phyloP scores from a whole-genome alignment of 345 rosid genomes.

The Lumnitzera littorea region DNA sequence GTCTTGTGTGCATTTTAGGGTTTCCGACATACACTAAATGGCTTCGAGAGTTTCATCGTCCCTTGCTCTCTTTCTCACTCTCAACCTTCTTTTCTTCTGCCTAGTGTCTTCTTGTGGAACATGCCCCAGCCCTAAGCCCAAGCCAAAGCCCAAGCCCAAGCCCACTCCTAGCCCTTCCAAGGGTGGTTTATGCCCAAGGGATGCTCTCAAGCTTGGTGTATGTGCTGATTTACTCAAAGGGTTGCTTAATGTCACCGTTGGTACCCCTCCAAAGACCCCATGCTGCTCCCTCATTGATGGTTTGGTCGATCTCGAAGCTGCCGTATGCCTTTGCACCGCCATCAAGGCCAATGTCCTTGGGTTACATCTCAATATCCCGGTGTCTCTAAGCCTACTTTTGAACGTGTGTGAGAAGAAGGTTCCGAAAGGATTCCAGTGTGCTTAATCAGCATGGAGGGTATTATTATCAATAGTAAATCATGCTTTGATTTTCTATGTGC shows the following conservation, averaged over 20 bases:
- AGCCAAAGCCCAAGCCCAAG: constrained; percentile 7
- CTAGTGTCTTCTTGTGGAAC: constrained; percentile 32
- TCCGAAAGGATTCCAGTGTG: constrained; percentile 57
- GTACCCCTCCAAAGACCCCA: constrained; percentile 49
- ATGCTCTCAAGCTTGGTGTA: constrained; percentile 49
- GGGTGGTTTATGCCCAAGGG: constrained; percentile 48
- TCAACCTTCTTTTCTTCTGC: constrained; percentile 32
- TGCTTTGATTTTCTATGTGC: neutral
- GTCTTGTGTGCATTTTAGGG: neutral
- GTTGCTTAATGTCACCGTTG: constrained; percentile 39
- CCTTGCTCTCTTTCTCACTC: constrained; percentile 24
- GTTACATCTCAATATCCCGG: constrained; percentile 48
- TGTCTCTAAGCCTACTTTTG: constrained; percentile 64
- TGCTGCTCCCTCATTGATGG: constrained; percentile 62
- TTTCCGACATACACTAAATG: constrained; percentile 17
- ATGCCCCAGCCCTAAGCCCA: constrained; percentile 15
- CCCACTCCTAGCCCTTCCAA: constrained; percentile 8
- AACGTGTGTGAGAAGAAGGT: constrained; percentile 61
- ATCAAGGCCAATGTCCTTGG: constrained; percentile 66
- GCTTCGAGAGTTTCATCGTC: constrained; percentile 22
- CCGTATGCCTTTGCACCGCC: constrained; percentile 69
- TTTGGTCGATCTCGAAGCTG: constrained; percentile 59
- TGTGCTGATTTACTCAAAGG: constrained; percentile 54
- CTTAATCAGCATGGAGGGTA: constrained; percentile 17
- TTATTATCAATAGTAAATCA: neutral